Evolutionary conservation across 768 basidiomycete species (phyloP).

Genomic region (Phylloporus arenicola): DNA sequence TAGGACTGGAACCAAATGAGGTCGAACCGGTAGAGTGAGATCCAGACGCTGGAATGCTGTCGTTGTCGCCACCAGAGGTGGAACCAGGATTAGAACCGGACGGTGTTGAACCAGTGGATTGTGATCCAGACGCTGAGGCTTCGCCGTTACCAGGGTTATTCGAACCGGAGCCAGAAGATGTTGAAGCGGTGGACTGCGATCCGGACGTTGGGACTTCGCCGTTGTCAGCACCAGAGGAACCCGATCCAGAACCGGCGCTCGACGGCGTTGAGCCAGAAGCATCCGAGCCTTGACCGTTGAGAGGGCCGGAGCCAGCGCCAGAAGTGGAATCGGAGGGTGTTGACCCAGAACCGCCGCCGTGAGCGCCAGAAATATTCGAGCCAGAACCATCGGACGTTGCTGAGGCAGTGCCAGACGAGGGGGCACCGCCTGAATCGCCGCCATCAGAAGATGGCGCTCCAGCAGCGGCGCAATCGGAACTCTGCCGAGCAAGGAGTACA

Average conservation of each 20-base stretch:
- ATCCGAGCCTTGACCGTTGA: not conserved
- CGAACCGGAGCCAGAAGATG: not conserved
- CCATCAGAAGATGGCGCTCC: not conserved
- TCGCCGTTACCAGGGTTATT: not conserved
- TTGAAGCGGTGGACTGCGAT: not conserved
- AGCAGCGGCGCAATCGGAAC: slow-evolving; percentile 11
- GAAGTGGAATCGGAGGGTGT: not conserved
- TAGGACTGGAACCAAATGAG: not conserved
- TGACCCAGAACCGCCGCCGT: too few relatives aligned
- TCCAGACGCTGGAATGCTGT: not conserved
- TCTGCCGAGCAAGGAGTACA: slow-evolving; percentile 23
- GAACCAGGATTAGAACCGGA: not conserved
- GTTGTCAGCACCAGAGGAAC: not conserved
- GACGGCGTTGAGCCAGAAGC: too few relatives aligned
- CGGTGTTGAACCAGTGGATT: not conserved
- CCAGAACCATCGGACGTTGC: too few relatives aligned
- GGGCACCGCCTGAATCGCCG: too few relatives aligned
- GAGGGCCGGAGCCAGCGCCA: not conserved
- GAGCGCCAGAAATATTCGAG: too few relatives aligned
- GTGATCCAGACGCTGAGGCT: not conserved
- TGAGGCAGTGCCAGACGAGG: too few relatives aligned
- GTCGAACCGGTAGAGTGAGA: not conserved
- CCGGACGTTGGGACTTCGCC: not conserved
- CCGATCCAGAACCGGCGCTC: not conserved
- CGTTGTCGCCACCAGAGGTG: too few relatives aligned